These are phyloP conservation scores for Ustilago vetiveriae DNA, from an alignment of 1,284 basidiomycete species.

Conservation along the genomic window DNA sequence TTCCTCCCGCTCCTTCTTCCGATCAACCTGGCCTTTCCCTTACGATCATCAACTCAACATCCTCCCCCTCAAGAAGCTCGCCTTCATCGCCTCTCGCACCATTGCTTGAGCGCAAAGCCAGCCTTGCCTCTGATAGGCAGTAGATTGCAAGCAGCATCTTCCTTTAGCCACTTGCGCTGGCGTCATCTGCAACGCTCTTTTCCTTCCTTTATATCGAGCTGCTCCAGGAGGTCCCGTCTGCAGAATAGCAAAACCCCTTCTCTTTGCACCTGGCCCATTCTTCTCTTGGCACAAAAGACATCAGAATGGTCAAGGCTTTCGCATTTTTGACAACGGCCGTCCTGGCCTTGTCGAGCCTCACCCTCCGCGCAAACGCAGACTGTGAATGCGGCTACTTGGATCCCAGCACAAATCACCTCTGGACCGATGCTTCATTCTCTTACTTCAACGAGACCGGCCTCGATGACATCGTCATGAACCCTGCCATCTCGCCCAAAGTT, in stretches of 20 bases:
- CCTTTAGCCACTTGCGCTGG: neutral
- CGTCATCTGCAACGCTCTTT: slow-evolving; percentile 1
- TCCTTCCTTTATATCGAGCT: neutral
- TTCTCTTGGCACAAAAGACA: neutral
- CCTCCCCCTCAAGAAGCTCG: slow-evolving; percentile 4
- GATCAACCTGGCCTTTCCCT: neutral
- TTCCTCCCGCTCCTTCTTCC: slow-evolving; percentile 1
- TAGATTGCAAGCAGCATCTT: neutral
- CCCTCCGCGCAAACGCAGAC: slow-evolving; percentile 24
- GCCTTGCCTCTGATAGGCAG: slow-evolving; percentile 11
- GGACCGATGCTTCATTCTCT: slow-evolving; percentile 57
- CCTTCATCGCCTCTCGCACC: neutral
- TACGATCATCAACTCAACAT: neutral
- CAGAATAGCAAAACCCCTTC: too few species aligned
- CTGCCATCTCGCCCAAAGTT: slow-evolving; percentile 33
- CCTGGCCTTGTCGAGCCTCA: slow-evolving; percentile 27
- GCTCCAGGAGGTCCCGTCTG: too few species aligned
- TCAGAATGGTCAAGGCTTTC: slow-evolving; percentile 31
- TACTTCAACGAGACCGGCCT: slow-evolving; percentile 60
- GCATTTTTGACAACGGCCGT: slow-evolving; percentile 17
- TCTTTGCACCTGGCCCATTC: too few species aligned
- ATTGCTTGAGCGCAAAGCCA: slow-evolving; percentile 17
- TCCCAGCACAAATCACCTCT: slow-evolving; percentile 50
- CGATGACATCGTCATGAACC: slow-evolving; percentile 45
- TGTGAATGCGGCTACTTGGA: slow-evolving; percentile 61